Percentiles rank a stretch among this genome's conserved stretches.
phyloP scores from a whole-genome alignment of 352 stramenopile genomes.

The Pythium aristosporum region DNA sequence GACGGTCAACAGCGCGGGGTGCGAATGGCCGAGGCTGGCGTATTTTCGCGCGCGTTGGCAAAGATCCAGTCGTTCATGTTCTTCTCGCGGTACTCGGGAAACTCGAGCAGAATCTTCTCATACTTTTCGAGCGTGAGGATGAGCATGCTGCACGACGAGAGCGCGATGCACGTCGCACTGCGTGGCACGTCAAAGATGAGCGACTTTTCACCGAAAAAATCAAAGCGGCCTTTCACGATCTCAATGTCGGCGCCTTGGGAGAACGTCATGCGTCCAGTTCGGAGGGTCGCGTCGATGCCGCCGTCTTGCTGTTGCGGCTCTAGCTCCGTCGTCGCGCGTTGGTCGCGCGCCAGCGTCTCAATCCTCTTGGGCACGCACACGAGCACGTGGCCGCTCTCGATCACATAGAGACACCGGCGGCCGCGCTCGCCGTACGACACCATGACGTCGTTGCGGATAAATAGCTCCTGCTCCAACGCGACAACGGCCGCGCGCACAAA shows the following conservation, averaged over 20 bases:
- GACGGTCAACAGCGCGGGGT: not conserved
- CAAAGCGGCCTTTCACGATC: constrained; percentile 39
- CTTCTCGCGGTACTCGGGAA: constrained; percentile 46
- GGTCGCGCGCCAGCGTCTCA: too few relatives aligned
- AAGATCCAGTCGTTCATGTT: constrained; percentile 53
- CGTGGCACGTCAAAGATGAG: constrained; percentile 42
- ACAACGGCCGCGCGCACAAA: constrained; percentile 67
- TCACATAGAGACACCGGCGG: constrained; percentile 58
- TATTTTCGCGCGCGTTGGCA: constrained; percentile 22
- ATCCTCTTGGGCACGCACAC: constrained; percentile 26
- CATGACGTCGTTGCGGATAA: constrained; percentile 76
- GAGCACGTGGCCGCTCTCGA: constrained; percentile 49
- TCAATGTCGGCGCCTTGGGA: constrained; percentile 23
- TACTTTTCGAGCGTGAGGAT: constrained; percentile 48
- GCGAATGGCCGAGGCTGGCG: constrained; percentile 12
- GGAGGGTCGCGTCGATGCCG: too few relatives aligned
- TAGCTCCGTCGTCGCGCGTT: too few relatives aligned
- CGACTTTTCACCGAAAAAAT: constrained; percentile 53
- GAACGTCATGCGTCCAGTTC: constrained; percentile 6
- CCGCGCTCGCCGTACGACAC: constrained; percentile 61
- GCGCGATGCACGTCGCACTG: constrained; percentile 43
- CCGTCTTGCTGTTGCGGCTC: too few relatives aligned
- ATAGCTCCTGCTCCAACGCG: constrained; percentile 69
- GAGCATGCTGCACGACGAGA: constrained; percentile 42
- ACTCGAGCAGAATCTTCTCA: constrained; percentile 43